Evolutionary conservation across 371 early-diverging fungal species (phyloP), one percentile per base, ranked within the genome.

Genomic region (Syncephalastrum sp.): DNA sequence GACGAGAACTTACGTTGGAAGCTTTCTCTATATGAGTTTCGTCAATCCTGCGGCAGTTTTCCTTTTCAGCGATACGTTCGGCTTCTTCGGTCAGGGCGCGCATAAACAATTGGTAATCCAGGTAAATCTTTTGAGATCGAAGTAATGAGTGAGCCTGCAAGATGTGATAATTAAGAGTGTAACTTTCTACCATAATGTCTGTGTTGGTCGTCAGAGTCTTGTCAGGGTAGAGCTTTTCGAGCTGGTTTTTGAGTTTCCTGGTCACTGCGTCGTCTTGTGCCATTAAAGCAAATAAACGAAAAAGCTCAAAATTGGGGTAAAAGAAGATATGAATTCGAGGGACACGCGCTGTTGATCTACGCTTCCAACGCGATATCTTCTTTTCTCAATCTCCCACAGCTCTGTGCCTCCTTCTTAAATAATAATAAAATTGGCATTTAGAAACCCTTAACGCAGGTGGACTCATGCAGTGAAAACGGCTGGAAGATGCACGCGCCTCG

Each of bases 51-150:
- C 29, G 46, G 7, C 41, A 41, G 8, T 60, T 59, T 4, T 54
- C 53, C 16, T 33, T 21, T 47, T 19, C 24, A 29, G 57, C 57
- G 25, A 33, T 50, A 17, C 53, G 47, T 24, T 56, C 56, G 0
- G 65, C 52, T 53, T 59, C 65, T 16, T 41, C 38, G 49, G 54
- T 60, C 25, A 65, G 29, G 48, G 60, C 49, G 44, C 53, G 57
- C 48, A 65, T 44, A 50, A 65, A 65, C 45, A 60, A 7, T 5
- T 60, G 43, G 43, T 65, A 65, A 38, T 59, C 56, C 27, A 65
- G 27, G 21, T 57, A 65, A 17, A 65, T 60, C 65, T 65, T 42
- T 23, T 49, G 25, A 25, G 16, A 42, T 45, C 25, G 7, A 23
- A 33, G 42, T 6, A 29, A 21, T 0, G 14, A 1, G 5, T 45